Evolutionary conservation across 2,329 filamentous ascomycete species (phyloP), one percentile per base, ranked within the genome.

Genomic region (Cordyceps cateniannulata): DNA sequence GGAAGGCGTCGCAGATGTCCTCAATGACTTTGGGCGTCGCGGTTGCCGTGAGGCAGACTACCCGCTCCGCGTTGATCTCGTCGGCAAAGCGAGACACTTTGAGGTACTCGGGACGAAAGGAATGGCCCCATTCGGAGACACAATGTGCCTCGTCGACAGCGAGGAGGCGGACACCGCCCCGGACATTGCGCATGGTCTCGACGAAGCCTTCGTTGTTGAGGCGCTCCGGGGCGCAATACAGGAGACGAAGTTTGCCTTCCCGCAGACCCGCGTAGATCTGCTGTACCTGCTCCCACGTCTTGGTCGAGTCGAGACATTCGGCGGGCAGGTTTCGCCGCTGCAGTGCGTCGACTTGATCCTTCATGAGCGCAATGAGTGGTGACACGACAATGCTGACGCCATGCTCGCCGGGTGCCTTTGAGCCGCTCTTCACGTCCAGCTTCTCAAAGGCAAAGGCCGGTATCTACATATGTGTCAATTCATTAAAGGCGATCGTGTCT

Each of bases 121-220:
- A 76, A 62, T 80, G 78, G 0, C 79, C 78, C 79, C 78, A 81
- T 73, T 75, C 67, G 25, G 81, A 84, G 44, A 85, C 81, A 62
- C 82, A 85, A 64, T 85, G 82, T 0, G 82, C 82, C 65, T 85
- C 82, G 44, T 85, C 82, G 0, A 85, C 78, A 1, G 81, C 83
- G 24, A 86, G 69, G 5, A 86, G 70, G 2, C 84, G 78, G 1
- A 86, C 75, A 7, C 82, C 82, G 2, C 82, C 83, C 0, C 77
- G 76, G 0, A 84, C 77, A 14, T 76, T 69, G 48, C 80, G 82
- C 69, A 86, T 82, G 18, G 73, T 79, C 51, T 79, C 77, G 6
- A 86, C 76, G 53, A 86, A 86, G 0, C 78, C 79, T 65, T 86
- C 83, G 60, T 86, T 86, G 66, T 85, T 86, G 12, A 86, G 72